These are phyloP conservation scores for Rhodamnia rubescens DNA, from an alignment of 345 rosid species.

Conservation along the genomic window DNA sequence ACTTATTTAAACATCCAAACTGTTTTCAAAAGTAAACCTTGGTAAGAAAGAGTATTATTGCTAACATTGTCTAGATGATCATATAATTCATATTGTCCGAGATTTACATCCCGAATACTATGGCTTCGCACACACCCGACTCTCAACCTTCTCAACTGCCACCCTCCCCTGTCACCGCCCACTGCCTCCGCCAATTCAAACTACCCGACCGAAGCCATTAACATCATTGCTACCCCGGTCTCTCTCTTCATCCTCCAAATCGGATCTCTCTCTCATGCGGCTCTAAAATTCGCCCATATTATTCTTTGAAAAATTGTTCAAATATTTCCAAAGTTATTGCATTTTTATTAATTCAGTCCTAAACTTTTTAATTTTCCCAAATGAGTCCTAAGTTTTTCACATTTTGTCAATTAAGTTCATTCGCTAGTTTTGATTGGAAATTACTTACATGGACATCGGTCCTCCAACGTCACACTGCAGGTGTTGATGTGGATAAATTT, in stretches of 20 bases:
- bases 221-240: no score
- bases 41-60: not conserved
- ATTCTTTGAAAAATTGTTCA: no score
- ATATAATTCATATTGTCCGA: not conserved
- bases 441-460: no score
- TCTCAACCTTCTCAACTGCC: not conserved
- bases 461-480: no score
- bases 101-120: not conserved
- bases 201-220: not conserved
- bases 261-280: not conserved
- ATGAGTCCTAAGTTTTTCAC: no score
- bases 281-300: not conserved
- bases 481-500: no score
- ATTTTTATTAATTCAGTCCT: no score
- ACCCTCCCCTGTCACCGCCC: not conserved
- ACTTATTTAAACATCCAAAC: not conserved
- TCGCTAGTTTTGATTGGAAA: no score
- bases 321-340: no score
- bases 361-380: no score
- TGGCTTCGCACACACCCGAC: not conserved
- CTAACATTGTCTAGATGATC: not conserved
- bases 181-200: not conserved
- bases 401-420: no score
- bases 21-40: not conserved
- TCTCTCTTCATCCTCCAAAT: no score